Evolutionary conservation across 108 stramenopile species (phyloP), one percentile per base, ranked within the genome.

Genomic region (Skeletonema marinoi): DNA sequence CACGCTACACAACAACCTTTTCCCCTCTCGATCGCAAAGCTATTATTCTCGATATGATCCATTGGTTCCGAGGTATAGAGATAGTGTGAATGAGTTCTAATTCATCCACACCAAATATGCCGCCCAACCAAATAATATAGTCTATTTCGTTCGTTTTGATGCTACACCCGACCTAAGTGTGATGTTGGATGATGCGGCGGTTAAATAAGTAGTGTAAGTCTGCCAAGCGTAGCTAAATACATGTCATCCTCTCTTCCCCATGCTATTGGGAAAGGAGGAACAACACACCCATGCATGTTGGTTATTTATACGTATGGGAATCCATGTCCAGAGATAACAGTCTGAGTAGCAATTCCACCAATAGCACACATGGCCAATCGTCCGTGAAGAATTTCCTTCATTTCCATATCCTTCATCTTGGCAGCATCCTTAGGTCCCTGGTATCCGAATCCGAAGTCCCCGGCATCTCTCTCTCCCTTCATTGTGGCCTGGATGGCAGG

Each of bases 301-400:
- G n/a, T 4, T 4, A 30, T 70, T 87, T 85, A 87, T 17, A 90
- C 30, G 94, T 94, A 98, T 19, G 97, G 97, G 90, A 98, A 98
- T 65, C 91, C 91, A 70, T 96, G 81, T 74, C 95, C 96, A 42
- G 87, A 92, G 50, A 98, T 68, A 31, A 88, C 85, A 48, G 91
- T 60, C 75, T 92, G 91, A 16, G 96, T 96, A 8, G 83, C 93
- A 75, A 98, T 97, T 58, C 97, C 97, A 21, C 96, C 89, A 70
- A 97, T 60, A 39, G 96, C 96, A 51, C 92, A 83, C 97, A 98
- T 98, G 58, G 96, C 97, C 74, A 98, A 70, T 38, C 97, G 88
- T 87, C 97, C 82, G 19, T 80, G 41, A 73, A 75, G 70, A 31
- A 91, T 60, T 48, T 89, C 87, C 13, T 32, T 62, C 19, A 86